phyloP scores from a whole-genome alignment of 2,329 filamentous ascomycete genomes.

The Coniochaeta hoffmannii region DNA sequence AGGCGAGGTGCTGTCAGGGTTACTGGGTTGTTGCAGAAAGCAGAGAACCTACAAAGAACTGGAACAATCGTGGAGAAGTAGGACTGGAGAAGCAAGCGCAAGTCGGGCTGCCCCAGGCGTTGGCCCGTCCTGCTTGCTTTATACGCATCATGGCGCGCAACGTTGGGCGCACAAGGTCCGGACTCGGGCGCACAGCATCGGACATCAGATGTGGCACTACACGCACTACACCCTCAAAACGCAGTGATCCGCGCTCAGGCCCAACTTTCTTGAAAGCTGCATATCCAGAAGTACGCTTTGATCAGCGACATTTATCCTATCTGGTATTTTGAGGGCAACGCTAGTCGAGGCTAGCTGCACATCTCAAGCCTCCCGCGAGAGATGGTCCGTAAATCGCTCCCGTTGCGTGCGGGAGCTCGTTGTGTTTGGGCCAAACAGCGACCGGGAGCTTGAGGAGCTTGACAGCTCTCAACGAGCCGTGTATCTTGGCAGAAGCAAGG shows the following conservation, averaged over 20 bases:
- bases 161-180: not conserved
- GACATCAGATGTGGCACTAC: not conserved
- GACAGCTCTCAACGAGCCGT: not conserved
- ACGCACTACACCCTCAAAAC: not conserved
- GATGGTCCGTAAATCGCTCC: not conserved
- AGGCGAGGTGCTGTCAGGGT: too few species aligned
- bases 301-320: not conserved
- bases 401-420: not conserved
- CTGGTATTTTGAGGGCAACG: not conserved
- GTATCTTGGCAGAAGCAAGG: not conserved
- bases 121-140: not conserved
- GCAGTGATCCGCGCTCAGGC: conserved; percentile 1
- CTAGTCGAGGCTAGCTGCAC: not conserved
- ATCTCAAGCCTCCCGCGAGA: not conserved
- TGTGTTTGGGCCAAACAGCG: not conserved
- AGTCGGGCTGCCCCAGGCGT: not conserved
- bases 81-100: not conserved
- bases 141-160: not conserved
- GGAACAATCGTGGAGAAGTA: not conserved
- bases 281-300: not conserved
- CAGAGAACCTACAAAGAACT: not conserved
- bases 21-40: not conserved
- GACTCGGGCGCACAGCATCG: not conserved
- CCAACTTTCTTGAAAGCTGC: not conserved
- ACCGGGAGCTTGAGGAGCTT: not conserved